Percentiles rank a stretch among this genome's conserved stretches.
These are phyloP conservation scores for Oxytropis ochrocephala DNA, from an alignment of 306 rosid genomes.

Conservation along the genomic window DNA sequence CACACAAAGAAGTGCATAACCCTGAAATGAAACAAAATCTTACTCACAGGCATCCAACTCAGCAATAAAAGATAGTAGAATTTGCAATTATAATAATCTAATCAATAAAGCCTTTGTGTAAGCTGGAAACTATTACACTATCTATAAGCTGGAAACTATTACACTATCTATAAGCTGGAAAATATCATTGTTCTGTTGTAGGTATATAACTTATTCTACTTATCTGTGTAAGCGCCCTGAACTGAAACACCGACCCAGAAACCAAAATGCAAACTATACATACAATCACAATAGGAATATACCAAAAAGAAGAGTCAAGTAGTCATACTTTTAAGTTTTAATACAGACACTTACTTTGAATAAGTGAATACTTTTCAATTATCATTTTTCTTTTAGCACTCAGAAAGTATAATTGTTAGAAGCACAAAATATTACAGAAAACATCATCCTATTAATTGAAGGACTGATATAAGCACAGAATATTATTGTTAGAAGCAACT, in stretches of 20 bases:
- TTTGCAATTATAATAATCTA: neutral
- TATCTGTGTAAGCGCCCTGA: neutral
- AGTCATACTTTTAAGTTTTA: neutral
- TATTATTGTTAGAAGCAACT: neutral
- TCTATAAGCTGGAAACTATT: too few species aligned
- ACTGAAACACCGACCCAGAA: constrained; percentile 8
- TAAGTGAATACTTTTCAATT: neutral
- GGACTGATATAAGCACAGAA: neutral
- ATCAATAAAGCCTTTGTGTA: neutral
- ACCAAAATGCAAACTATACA: neutral
- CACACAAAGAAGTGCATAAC: constrained; percentile 98
- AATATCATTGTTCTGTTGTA: neutral
- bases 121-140: too few species aligned
- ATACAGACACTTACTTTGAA: neutral
- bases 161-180: constrained; percentile 1
- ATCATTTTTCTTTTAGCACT: constrained; percentile 8
- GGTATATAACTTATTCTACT: neutral
- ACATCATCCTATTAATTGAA: neutral
- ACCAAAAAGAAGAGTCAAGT: neutral
- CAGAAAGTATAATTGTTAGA: neutral
- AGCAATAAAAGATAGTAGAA: constrained; percentile 2
- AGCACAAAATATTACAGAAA: neutral
- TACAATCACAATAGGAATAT: neutral
- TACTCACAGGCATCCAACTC: constrained; percentile 2
- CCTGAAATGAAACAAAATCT: constrained; percentile 45